Base-by-base conservation (phyloP, 768 basidiomycete species). In the Tubosaeta sp. region DNA sequence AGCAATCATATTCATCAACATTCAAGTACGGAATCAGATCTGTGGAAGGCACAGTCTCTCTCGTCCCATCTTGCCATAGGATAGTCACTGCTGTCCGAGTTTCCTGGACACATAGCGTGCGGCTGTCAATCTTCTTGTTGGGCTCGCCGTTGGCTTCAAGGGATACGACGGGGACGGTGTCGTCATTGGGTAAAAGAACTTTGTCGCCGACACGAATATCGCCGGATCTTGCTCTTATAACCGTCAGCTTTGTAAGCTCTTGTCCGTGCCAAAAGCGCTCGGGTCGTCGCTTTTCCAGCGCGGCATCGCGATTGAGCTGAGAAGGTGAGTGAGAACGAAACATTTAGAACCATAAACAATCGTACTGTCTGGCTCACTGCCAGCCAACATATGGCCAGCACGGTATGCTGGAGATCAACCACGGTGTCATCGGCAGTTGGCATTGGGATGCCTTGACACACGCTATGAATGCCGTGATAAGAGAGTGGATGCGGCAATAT, bases 1-100 rank as follows among this genome's bases (percentile, higher is more conserved):
- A 94, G 67, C 86, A 91, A 65, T 92, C 94, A 65, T 89, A 91
- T 70, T 97, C 94, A 66, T 95, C 94, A 10, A 91, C 81, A 54
- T 91, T 91, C 47, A 87, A 66, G 64, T 95, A 88, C 4, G 91
- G 92, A 39, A 94, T 83, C 17, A 95, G 71, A 19, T 83, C 77
- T 10, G 75, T 79, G 22, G 90, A 78, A 42, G 71, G 76, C 35
- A 86, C 50, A 3, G 72, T 77, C 69, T 92, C 88, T 45, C 67
- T 72, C 17, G 74, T 77, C 22, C 92, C 93, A 65, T 91, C 85
- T 73, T 97, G 94, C 95, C 95, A 97, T 11, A 95, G 66, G 31
- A 97, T 74, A 26, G 80, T 77, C 25, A 88, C 73, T 9, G 68
- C 73, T n/a, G 91, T 88, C 50, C 77, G 73, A 4, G 87, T 88